phyloP scores from a whole-genome alignment of 164 flowering plant species.

The Tinospora cordifolia region DNA sequence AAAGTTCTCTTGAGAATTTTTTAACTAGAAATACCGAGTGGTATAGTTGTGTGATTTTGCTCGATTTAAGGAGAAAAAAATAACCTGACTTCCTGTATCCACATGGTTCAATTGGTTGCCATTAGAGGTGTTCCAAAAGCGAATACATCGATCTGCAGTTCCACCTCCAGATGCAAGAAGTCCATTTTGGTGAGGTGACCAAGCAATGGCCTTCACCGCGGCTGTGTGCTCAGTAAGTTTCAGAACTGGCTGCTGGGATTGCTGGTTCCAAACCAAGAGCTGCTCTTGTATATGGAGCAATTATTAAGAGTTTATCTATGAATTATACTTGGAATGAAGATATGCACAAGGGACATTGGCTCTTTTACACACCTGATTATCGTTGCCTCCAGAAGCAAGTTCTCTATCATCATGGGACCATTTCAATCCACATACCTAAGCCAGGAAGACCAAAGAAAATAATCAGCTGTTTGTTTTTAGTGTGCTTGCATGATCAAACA shows the following conservation, averaged over 20 bases:
- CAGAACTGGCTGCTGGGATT: constrained; percentile 68
- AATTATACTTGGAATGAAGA: not conserved
- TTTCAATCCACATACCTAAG: constrained; percentile 91
- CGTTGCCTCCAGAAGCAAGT: constrained; percentile 99
- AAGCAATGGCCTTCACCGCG: constrained; percentile 94
- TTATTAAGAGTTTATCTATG: not conserved
- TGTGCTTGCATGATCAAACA: not conserved
- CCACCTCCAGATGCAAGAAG: constrained; percentile 99
- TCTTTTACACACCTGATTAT: constrained; percentile 67
- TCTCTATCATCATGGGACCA: constrained; percentile 99
- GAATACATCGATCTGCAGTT: constrained; percentile 94
- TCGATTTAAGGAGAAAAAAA: not conserved
- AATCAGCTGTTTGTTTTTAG: not conserved
- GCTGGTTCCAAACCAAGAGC: constrained; percentile 97
- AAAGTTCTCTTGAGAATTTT: not conserved
- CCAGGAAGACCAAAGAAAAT: not conserved
- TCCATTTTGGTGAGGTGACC: constrained; percentile 95
- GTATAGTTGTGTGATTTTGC: not conserved
- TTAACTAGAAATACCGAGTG: not conserved
- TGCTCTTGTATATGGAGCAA: constrained; percentile 20
- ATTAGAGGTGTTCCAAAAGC: constrained; percentile 92
- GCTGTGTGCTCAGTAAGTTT: constrained; percentile 90
- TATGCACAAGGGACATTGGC: constrained; percentile 6
- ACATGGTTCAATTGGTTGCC: constrained; percentile 69
- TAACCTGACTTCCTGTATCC: constrained; percentile 96